Evolutionary conservation across 768 basidiomycete genomes (phyloP).

Genomic region (Clathrus columnatus): DNA sequence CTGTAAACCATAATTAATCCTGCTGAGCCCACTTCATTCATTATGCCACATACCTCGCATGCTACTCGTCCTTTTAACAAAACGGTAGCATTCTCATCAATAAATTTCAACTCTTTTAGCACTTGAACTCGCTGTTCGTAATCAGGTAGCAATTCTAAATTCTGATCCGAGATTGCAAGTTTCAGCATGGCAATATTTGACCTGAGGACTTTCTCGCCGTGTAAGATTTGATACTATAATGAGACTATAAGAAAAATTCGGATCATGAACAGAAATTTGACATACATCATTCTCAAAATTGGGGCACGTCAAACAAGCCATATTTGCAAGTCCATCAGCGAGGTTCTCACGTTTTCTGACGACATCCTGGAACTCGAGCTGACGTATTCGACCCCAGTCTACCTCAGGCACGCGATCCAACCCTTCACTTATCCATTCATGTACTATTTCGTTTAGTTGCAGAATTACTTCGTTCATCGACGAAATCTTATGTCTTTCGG

Average conservation of each 20-base stretch:
- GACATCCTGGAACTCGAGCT: slow-evolving; percentile 87
- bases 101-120: slow-evolving; percentile 83
- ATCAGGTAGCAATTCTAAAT: slow-evolving; percentile 91
- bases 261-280: slow-evolving; percentile 12
- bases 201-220: slow-evolving; percentile 66
- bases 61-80: slow-evolving; percentile 94
- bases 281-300: slow-evolving; percentile 73
- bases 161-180: slow-evolving; percentile 88
- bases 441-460: slow-evolving; percentile 39
- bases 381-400: slow-evolving; percentile 75
- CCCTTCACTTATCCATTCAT: slow-evolving; percentile 44
- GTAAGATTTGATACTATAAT: slow-evolving; percentile 63
- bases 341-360: slow-evolving; percentile 51
- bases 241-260: not conserved
- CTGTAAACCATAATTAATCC: slow-evolving; percentile 32
- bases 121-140: slow-evolving; percentile 93
- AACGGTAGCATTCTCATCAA: slow-evolving; percentile 93
- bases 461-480: slow-evolving; percentile 49
- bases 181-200: slow-evolving; percentile 71
- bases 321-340: slow-evolving; percentile 32
- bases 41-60: slow-evolving; percentile 63
- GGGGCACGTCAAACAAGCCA: slow-evolving; percentile 49
- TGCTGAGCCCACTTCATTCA: not conserved
- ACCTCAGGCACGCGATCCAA: slow-evolving; percentile 52
- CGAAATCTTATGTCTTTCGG: slow-evolving; percentile 55